Percentiles rank a stretch among this genome's conserved stretches.
These are phyloP conservation scores for Calonectria fujianensis DNA, from an alignment of 2,329 filamentous ascomycete genomes.

Conservation along the genomic window DNA sequence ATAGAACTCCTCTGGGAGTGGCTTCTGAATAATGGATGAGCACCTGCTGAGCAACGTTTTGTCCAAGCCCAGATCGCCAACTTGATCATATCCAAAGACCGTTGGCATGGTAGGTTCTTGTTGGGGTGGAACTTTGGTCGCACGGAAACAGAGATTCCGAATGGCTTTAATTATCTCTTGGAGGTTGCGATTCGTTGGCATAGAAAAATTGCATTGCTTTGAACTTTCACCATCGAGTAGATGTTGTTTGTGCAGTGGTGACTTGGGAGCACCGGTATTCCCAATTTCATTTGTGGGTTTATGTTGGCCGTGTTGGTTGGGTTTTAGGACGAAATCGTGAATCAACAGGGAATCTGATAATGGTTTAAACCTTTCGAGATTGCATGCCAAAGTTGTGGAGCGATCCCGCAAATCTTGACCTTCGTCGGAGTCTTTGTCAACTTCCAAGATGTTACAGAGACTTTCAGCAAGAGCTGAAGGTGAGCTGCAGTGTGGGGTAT, in stretches of 20 bases:
- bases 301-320: neutral
- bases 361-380: neutral
- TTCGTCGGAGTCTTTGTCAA: neutral
- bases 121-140: neutral
- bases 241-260: neutral
- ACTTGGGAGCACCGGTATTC: too few species aligned
- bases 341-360: neutral
- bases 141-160: neutral
- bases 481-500: neutral
- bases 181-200: neutral
- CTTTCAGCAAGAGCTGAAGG: neutral
- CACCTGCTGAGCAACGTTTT: neutral
- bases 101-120: neutral
- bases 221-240: neutral
- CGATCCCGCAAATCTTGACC: neutral
- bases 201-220: neutral
- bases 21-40: neutral
- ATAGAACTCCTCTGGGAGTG: neutral
- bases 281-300: too few species aligned
- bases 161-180: neutral
- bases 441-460: neutral
- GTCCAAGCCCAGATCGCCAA: neutral
- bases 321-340: neutral
- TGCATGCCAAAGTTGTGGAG: neutral
- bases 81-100: neutral